Base-by-base conservation (phyloP, 495 filamentous ascomycete genomes). In the Jackrogersella multiformis region DNA sequence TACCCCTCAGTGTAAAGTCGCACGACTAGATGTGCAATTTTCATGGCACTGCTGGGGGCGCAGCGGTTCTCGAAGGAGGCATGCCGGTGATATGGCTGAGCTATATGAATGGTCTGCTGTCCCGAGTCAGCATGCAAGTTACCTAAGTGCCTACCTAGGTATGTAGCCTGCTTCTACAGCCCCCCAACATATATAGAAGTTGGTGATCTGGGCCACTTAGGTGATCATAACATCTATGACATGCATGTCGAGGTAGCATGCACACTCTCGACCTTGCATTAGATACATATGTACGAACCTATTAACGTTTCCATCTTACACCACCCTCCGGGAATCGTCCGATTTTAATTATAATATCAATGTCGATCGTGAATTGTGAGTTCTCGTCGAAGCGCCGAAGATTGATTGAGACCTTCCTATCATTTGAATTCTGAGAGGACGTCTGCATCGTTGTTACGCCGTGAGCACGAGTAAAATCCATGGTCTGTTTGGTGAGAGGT, bases 1-100 rank as follows among this genome's bases (percentile, higher is more conserved):
- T 64, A 69, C 66, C 66, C 60, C 66, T 69, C 66, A 61, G 38
- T 39, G 30, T 55, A 54, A 26, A 49, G 56, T 64, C 42, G 41
- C 60, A 59, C 55, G 13, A 32, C 18, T 34, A 36, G 20, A 13
- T 30, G 35, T 35, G 53, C 42, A 35, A 39, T 45, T 44, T 49
- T 34, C 24, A 58, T 58, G 16, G 21, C 54, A 35, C 26, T 21
- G n/a, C 42, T 10, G 2, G 13, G 21, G 32, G 26, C 6, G 18
- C 20, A 53, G 51, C 38, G 42, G 13, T 62, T 44, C 24, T 28
- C 10, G 30, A 32, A 49, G 28, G 12, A 30, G 66, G 51, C 44
- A 56, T 57, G 32, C n/a, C 57, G 35, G 36, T 52, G 51, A 57
- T 60, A 64, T 65, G 44, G 23, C 6, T 18, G 35, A 20, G 41